phyloP scores from a whole-genome alignment of 257 asterid genomes.

The Nicotiana otophora region DNA sequence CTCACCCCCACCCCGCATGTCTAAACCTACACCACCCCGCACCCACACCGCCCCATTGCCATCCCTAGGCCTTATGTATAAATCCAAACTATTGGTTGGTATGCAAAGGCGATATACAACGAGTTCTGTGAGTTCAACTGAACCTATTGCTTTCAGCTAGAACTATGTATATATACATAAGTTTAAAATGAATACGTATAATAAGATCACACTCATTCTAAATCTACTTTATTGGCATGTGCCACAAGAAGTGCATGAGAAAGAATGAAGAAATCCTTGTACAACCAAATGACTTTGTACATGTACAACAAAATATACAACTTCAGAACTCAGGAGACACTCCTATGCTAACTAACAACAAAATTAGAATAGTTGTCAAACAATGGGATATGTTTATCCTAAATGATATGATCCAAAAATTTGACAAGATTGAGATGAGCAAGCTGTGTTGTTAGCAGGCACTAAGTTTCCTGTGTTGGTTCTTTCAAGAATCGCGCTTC shows the following conservation, averaged over 20 bases:
- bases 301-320: not conserved
- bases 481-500: not conserved
- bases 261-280: not conserved
- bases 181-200: too few species aligned
- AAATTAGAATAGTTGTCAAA: not conserved
- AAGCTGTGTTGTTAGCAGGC: not conserved
- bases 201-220: too few species aligned
- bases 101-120: too few species aligned
- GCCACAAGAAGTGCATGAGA: not conserved
- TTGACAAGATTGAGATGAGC: constrained; percentile 2
- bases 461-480: not conserved
- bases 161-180: too few species aligned
- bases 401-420: not conserved
- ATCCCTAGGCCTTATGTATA: too few species aligned
- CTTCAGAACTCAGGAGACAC: not conserved
- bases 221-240: not conserved
- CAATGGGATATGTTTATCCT: not conserved
- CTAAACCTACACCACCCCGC: too few species aligned
- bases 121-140: too few species aligned
- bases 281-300: not conserved
- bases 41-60: too few species aligned
- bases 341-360: constrained; percentile 7
- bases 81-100: too few species aligned
- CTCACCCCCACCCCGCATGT: too few species aligned
- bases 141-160: too few species aligned